Evolutionary conservation across 2,329 filamentous ascomycete genomes (phyloP), one percentile per base, ranked within the genome.

Genomic region (Claviceps sp.): DNA sequence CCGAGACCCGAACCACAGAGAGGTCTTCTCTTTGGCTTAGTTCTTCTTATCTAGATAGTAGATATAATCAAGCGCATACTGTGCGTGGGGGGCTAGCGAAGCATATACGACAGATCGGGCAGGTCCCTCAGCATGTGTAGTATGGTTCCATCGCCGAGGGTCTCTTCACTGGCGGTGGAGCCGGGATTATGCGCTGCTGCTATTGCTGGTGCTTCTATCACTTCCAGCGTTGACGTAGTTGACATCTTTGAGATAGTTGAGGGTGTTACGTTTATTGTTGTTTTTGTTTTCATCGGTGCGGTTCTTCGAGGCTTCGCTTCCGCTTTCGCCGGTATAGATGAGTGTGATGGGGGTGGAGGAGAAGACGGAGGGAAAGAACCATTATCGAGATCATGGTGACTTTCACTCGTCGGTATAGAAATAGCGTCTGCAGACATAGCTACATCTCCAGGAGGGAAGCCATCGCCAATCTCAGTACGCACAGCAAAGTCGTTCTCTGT

Each of bases 71-170:
- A 11, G 9, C 8, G 9, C 9, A 34, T 11, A 2, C 17, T 42
- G 11, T 22, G 3, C 9, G 5, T 23, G 17, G 20, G 17, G 20
- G 3, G 6, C 13, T 54, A 73, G 57, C 64, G 63, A 55, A 74
- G 56, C 71, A 74, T 74, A 52, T 74, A 74, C 20, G 71, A 70
- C 40, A 74, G 58, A 58, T 74, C 68, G 3, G 71, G 71, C 20
- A 74, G 59, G 49, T 60, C 62, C 47, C 59, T 59, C 37, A 74
- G 54, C 48, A 73, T 66, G 36, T 55, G 58, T 14, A 60, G 59
- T 48, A 69, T 61, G 16, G 65, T 56, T 17, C 62, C 59, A 14
- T 68, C 65, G 17, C 69, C 62, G 56, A 8, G 55, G 45, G 17
- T 2, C 4, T 46, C 16, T 34, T 36, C n/a, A 3, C 16, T 20